Evolutionary conservation across 768 basidiomycete species (phyloP), one percentile per base, ranked within the genome.

Genomic region (Dioszegia crocea): DNA sequence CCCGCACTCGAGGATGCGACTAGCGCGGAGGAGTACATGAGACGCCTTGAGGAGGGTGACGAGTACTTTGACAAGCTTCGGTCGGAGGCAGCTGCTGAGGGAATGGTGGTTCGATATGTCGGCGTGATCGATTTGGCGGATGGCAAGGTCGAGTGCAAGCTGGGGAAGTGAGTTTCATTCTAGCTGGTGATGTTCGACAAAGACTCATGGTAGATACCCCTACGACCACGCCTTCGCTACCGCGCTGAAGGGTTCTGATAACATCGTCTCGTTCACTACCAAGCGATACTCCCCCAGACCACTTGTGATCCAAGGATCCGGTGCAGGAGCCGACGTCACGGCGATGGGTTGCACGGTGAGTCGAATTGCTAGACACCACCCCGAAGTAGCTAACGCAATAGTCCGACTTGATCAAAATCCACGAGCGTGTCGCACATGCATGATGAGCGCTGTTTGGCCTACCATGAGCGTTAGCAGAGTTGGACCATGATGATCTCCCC

Each of bases 201-300:
- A 16, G 33, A 46, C 31, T 49, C 12, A 38, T 31, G 40, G 10
- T 62, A 97, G 93, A 76, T 99, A 98, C 75, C 84, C 91, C 4
- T 81, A 80, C 24, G 84, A 85, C 16, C 96, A 99, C 76, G 88
- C 96, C 1, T 98, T 99, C 71, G 93, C 93, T 3, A 94, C 94
- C 0, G 89, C 93, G 1, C 83, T 99, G 14, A 89, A 91, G 21
- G 96, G 94, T 0, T 91, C 91, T 21, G 96, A 99, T 78, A 98
- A 98, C 76, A 97, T 99, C 73, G 84, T 99, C 75, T 89, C 96
- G 81, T 97, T 98, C 84, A 88, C 91, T 74, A 97, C 94, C 0
- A 86, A 88, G 70, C 82, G 96, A 40, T 99, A 99, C 73, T 85
- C 87, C 2, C 83, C 86, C 8, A 80, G 91, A 40, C 94, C 96